Evolutionary conservation across 345 rosid genomes (phyloP).

Genomic region (Populus deltoides): DNA sequence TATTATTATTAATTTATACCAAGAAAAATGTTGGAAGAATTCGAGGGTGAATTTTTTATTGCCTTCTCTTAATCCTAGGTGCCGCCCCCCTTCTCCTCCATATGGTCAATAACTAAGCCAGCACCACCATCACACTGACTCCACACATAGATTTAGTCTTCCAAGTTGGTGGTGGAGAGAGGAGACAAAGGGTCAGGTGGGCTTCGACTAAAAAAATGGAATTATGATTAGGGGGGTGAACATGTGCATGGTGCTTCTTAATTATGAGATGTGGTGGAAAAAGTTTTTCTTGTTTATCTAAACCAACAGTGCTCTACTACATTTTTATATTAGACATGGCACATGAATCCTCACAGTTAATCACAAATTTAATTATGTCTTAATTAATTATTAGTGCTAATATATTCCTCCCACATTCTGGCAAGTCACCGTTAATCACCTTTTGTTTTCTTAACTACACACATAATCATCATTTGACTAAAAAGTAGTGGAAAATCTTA

Average conservation of each 20-base stretch:
- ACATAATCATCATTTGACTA: too few species aligned
- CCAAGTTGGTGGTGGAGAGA: conserved; percentile 8
- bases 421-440: conserved; percentile 6
- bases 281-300: background rate
- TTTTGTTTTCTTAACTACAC: background rate
- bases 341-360: background rate
- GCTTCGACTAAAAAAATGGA: conserved; percentile 5
- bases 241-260: conserved; percentile 22
- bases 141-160: conserved; percentile 23
- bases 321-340: background rate
- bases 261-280: background rate
- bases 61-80: conserved; percentile 28
- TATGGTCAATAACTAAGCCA: background rate
- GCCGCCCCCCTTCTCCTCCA: conserved; percentile 31
- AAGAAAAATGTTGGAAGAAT: background rate
- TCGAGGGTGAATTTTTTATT: too few species aligned
- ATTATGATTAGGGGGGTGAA: conserved; percentile 12
- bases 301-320: too few species aligned
- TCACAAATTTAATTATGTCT: background rate
- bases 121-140: background rate
- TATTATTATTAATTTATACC: too few species aligned
- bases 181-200: conserved; percentile 6
- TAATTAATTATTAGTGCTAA: background rate
- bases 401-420: conserved; percentile 24
- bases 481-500: too few species aligned